Percentiles rank a stretch among this genome's conserved stretches.
These are phyloP conservation scores for Saccharum hybrid DNA, from an alignment of 202 grass and related monocot species.

Conservation along the genomic window DNA sequence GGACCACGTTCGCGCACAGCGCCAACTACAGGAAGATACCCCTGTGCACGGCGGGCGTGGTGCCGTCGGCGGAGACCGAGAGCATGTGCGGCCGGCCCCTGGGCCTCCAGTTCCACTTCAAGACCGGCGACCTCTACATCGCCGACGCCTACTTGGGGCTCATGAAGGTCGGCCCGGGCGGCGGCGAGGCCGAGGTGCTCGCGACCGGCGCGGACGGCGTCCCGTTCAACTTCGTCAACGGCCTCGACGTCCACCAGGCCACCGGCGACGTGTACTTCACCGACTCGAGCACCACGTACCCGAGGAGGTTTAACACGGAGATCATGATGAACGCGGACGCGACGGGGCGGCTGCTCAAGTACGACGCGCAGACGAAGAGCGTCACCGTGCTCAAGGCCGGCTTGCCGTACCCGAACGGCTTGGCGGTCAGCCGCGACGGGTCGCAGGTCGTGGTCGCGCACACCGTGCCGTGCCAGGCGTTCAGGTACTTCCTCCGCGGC, in stretches of 20 bases:
- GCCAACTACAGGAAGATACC: background rate
- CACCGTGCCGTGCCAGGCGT: background rate
- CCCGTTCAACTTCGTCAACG: slow-evolving; percentile 34
- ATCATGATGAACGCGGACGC: slow-evolving; percentile 39
- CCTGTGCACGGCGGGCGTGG: background rate
- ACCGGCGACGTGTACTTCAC: slow-evolving; percentile 35
- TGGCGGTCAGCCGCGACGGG: background rate
- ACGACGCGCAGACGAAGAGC: background rate
- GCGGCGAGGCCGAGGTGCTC: slow-evolving; percentile 26
- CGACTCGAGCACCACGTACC: background rate
- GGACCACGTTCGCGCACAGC: slow-evolving; percentile 28
- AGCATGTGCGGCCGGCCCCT: slow-evolving; percentile 29
- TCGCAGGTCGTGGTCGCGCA: background rate
- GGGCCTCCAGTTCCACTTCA: slow-evolving; percentile 19
- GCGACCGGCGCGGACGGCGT: background rate
- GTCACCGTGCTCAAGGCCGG: background rate
- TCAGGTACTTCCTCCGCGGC: background rate
- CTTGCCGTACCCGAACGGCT: background rate
- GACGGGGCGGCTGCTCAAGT: slow-evolving; percentile 22
- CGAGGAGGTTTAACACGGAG: slow-evolving; percentile 26
- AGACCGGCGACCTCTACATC: slow-evolving; percentile 31
- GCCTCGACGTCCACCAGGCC: slow-evolving; percentile 21
- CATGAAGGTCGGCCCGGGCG: background rate
- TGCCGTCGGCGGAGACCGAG: slow-evolving; percentile 2
- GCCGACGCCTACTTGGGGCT: slow-evolving; percentile 18